These are phyloP conservation scores for Pseudotulostoma volvatum DNA, from an alignment of 495 filamentous ascomycete genomes.

Conservation along the genomic window DNA sequence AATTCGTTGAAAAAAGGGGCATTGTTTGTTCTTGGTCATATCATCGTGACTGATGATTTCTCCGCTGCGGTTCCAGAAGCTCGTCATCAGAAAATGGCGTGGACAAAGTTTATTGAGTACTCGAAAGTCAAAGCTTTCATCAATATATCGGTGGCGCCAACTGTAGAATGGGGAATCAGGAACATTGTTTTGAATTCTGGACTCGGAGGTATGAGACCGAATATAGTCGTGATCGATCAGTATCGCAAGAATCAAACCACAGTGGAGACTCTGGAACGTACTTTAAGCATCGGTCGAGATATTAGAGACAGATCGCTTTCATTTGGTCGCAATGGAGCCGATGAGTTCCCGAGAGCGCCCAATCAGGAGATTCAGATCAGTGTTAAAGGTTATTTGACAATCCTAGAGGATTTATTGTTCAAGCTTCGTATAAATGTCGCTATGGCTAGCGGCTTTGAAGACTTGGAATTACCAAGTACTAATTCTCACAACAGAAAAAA, in stretches of 20 bases:
- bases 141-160: slow-evolving; percentile 65
- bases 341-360: slow-evolving; percentile 23
- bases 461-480: slow-evolving; percentile 49
- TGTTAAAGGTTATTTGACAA: slow-evolving; percentile 57
- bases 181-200: slow-evolving; percentile 72
- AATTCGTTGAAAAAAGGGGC: slow-evolving; percentile 82
- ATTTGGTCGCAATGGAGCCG: slow-evolving; percentile 11
- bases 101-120: slow-evolving; percentile 74
- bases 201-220: slow-evolving; percentile 79
- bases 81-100: slow-evolving; percentile 59
- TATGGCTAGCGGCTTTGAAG: slow-evolving; percentile 66
- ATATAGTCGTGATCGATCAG: slow-evolving; percentile 70
- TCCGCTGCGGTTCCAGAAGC: slow-evolving; percentile 62
- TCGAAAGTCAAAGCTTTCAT: slow-evolving; percentile 84
- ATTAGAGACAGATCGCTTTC: slow-evolving; percentile 4
- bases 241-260: slow-evolving; percentile 38
- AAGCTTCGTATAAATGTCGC: slow-evolving; percentile 74
- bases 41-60: slow-evolving; percentile 75
- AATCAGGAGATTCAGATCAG: slow-evolving; percentile 45
- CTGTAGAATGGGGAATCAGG: slow-evolving; percentile 70
- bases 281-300: slow-evolving; percentile 12
- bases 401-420: slow-evolving; percentile 66
- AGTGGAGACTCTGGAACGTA: slow-evolving; percentile 26
- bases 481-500: slow-evolving; percentile 46
- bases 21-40: slow-evolving; percentile 72